Base-by-base conservation (phyloP, 2,329 filamentous ascomycete species). In the Epicoccum nigrum region DNA sequence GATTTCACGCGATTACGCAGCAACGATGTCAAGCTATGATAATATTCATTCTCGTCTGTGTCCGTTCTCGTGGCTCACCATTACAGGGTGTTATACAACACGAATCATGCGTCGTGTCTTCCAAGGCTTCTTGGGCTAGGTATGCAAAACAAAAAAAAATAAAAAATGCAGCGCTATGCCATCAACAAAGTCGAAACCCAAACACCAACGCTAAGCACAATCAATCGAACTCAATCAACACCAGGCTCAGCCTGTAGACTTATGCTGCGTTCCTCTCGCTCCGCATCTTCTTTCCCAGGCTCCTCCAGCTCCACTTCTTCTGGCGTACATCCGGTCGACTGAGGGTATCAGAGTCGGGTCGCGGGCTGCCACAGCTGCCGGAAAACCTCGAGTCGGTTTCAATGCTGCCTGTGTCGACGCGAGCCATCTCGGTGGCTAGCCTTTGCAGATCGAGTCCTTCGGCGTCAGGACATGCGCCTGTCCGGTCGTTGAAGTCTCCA, bases 301-400 rank as follows among this genome's bases (percentile, higher is more conserved):
- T 53, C 40, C 57, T 67, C 59, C 63, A 62, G 28, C 54, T 64
- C 57, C 63, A 63, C 30, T 58, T 54, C 23, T 55, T 39, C 55
- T 45, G 43, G 33, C 23, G 23, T 25, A 25, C 23, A 51, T 43
- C 38, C 54, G 42, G 43, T 62, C 17, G 42, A 54, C 62, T 60
- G 51, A 71, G 49, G 0, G 68, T 71, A 44, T 70, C 68, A 16
- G 69, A 72, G 17, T 71, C 70, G 19, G 69, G 59, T 27, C 63
- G 55, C n/a, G 63, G 64, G 39, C 58, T 65, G 7, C 66, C 67
- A 28, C 54, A 60, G 45, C 37, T 54, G 31, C 32, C 27, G 19
- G 56, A 46, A 45, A 46, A 46, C 49, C 55, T 55, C 21, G 56
- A 63, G 0, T 27, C 23, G 15, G 57, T 54, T 37, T 52, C 42